Percentiles rank a stretch among this genome's conserved stretches.
These are phyloP conservation scores for Andrographis paniculata DNA, from an alignment of 305 asterid species.

Conservation along the genomic window DNA sequence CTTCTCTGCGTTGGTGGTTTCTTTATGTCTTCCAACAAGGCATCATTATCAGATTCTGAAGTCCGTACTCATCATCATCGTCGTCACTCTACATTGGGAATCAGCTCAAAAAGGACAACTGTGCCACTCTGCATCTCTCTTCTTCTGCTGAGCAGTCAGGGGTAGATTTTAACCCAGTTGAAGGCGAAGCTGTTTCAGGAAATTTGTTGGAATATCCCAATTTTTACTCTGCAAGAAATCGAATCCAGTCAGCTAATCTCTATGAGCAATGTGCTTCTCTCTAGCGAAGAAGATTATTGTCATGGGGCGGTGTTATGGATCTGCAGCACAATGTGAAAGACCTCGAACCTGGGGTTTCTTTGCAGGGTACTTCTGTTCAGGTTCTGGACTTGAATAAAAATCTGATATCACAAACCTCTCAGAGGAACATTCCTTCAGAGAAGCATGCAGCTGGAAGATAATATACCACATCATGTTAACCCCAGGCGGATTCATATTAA, in stretches of 20 bases:
- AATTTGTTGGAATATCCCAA: slow-evolving; percentile 19
- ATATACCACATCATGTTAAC: slow-evolving; percentile 46
- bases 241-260: slow-evolving; percentile 39
- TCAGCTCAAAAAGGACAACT: slow-evolving; percentile 27
- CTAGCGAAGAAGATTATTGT: slow-evolving; percentile 52
- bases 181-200: slow-evolving; percentile 24
- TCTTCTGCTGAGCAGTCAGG: slow-evolving; percentile 31
- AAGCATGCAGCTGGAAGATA: slow-evolving; percentile 80
- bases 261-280: slow-evolving; percentile 39
- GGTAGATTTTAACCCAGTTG: slow-evolving; percentile 16
- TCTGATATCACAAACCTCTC: slow-evolving; percentile 30
- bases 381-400: slow-evolving; percentile 33
- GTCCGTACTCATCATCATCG: slow-evolving; percentile 23
- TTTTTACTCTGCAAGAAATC: slow-evolving; percentile 24
- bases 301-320: slow-evolving; percentile 89
- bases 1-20: slow-evolving; percentile 29
- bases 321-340: slow-evolving; percentile 31
- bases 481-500: slow-evolving; percentile 79
- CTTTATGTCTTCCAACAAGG: slow-evolving; percentile 75
- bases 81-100: slow-evolving; percentile 34
- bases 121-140: slow-evolving; percentile 18
- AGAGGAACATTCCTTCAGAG: slow-evolving; percentile 58
- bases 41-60: slow-evolving; percentile 47
- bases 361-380: slow-evolving; percentile 29
- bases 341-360: slow-evolving; percentile 41